These are phyloP conservation scores for Schizosaccharomyces cryophilus DNA, from an alignment of 805 yeast genomes.

Conservation along the genomic window DNA sequence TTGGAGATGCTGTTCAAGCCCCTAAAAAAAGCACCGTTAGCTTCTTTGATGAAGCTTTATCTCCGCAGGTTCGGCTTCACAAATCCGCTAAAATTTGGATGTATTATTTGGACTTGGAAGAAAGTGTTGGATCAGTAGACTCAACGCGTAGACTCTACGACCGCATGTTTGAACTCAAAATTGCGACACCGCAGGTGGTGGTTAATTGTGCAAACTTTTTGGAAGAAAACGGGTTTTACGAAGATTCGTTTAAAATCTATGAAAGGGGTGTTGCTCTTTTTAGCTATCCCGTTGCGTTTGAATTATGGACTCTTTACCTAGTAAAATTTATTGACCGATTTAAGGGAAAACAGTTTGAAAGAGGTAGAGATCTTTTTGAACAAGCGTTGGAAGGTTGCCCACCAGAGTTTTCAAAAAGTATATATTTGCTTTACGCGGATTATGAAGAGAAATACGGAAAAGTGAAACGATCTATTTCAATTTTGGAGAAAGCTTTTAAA, in stretches of 20 bases:
- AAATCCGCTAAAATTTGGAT: slow-evolving; percentile 48
- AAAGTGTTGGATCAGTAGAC: slow-evolving; percentile 20
- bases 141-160: slow-evolving; percentile 26
- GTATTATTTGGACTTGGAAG: slow-evolving; percentile 44
- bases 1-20: slow-evolving; percentile 20
- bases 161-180: slow-evolving; percentile 27
- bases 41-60: slow-evolving; percentile 19
- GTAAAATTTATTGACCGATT: slow-evolving; percentile 21
- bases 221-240: slow-evolving; percentile 22
- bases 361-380: slow-evolving; percentile 53
- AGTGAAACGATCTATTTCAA: slow-evolving; percentile 23
- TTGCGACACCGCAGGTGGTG: slow-evolving; percentile 44
- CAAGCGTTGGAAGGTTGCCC: slow-evolving; percentile 34
- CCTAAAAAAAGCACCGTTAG: slow-evolving; percentile 16
- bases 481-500: slow-evolving; percentile 21
- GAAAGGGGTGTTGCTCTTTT: slow-evolving; percentile 47
- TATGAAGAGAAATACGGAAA: slow-evolving; percentile 37
- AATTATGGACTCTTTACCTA: slow-evolving; percentile 50
- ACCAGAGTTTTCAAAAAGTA: slow-evolving; percentile 20
- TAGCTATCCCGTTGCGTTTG: slow-evolving; percentile 33
- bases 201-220: slow-evolving; percentile 42
- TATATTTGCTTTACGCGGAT: slow-evolving; percentile 31
- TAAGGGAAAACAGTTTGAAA: slow-evolving; percentile 18
- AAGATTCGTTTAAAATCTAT: slow-evolving; percentile 32
- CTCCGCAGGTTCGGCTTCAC: slow-evolving; percentile 35